Conservation (phyloP, 2,329 filamentous ascomycete species). For the Diaporthe helianthi region DNA sequence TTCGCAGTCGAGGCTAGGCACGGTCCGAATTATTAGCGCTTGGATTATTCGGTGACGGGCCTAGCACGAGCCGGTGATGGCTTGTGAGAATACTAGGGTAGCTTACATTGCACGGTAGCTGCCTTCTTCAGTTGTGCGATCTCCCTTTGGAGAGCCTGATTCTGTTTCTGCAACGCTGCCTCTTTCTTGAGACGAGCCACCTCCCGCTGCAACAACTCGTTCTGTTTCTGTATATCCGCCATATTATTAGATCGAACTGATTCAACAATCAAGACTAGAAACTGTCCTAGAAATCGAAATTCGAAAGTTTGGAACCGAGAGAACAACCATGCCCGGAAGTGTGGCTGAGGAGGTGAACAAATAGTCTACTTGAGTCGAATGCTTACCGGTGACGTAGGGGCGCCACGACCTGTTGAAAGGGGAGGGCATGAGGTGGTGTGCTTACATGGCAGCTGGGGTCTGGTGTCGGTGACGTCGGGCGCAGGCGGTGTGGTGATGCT, state of each 20-base stretch:
- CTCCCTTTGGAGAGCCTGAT: constrained; percentile 25
- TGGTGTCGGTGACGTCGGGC: constrained; percentile 28
- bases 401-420: not conserved
- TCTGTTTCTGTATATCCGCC: constrained; percentile 28
- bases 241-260: constrained; percentile 7
- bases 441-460: constrained; percentile 24
- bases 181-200: constrained; percentile 31
- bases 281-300: not conserved
- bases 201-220: constrained; percentile 24
- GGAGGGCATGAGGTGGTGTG: constrained; percentile 5
- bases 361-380: constrained; percentile 19
- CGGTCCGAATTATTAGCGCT: constrained; percentile 15
- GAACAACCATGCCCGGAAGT: not conserved
- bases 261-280: not conserved
- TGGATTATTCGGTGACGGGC: not conserved
- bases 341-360: constrained; percentile 23
- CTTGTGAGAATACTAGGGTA: not conserved
- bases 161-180: constrained; percentile 19
- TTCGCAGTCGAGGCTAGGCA: constrained; percentile 13
- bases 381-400: constrained; percentile 27
- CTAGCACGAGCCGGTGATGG: not conserved
- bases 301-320: not conserved
- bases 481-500: not conserved
- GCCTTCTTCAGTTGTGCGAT: constrained; percentile 31
- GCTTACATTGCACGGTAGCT: constrained; percentile 29